phyloP scores from a whole-genome alignment of 2,329 filamentous ascomycete genomes.

The Alternaria burnsii region DNA sequence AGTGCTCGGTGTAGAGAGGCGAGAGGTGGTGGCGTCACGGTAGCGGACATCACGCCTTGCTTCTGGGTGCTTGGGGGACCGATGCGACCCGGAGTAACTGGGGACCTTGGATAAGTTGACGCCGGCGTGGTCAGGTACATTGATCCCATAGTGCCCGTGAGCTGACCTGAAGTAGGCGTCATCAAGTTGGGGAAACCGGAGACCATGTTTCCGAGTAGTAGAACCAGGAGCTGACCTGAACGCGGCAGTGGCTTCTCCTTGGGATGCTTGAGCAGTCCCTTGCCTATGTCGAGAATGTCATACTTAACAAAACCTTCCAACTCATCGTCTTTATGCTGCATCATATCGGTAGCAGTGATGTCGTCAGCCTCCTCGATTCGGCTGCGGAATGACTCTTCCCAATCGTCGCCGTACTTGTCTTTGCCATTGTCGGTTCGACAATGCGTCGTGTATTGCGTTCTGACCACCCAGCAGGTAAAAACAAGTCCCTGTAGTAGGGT shows the following conservation, averaged over 20 bases:
- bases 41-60: conserved; percentile 6
- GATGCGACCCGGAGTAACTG: conserved; percentile 21
- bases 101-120: background rate
- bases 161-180: background rate
- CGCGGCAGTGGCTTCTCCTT: background rate
- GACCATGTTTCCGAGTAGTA: background rate
- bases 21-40: background rate
- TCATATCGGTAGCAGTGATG: conserved; percentile 32
- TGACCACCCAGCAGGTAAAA: background rate
- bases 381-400: conserved; percentile 15
- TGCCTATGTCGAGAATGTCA: conserved; percentile 24
- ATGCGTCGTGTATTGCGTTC: background rate
- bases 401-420: conserved; percentile 22
- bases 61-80: conserved; percentile 18
- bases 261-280: conserved; percentile 31
- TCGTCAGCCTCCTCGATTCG: conserved; percentile 23
- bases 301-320: conserved; percentile 14
- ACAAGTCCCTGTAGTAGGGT: background rate
- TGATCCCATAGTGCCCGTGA: background rate
- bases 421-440: conserved; percentile 5
- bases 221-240: background rate
- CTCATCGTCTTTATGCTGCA: conserved; percentile 20
- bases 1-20: conserved; percentile 6
- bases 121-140: background rate
- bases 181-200: background rate